Base-by-base conservation (phyloP, 495 filamentous ascomycete species). In the Penicillium soppii region DNA sequence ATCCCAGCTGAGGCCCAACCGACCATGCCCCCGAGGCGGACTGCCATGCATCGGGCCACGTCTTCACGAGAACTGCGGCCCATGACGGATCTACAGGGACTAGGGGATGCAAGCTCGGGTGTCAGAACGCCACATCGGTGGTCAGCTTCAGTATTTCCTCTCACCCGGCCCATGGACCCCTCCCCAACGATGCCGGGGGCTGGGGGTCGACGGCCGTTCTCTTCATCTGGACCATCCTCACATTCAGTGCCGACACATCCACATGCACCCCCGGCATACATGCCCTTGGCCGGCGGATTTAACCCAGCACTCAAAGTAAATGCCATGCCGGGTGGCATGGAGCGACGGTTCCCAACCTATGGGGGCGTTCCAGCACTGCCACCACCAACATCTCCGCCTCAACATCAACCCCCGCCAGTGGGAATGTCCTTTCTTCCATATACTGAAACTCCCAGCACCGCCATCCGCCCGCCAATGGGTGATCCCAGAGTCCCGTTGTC, bases 1-100 rank as follows among this genome's bases (percentile, higher is more conserved):
- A 40, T 61, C 9, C 42, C 63, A 4, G 59, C 61, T 5, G 72
- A 69, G 33, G 59, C 47, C 7, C 69, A 71, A 25, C 39, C 58
- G 25, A 37, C 58, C 7, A 52, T 59, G 21, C 22, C 61, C 16
- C 19, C 59, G 1, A 63, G 65, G 42, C 63, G 71, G 22, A 56
- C 54, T 10, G 43, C 47, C n/a, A 63, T 70, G 47, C 73, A 77
- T 46, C 55, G 71, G 20, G 62, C 65, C 15, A 74, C 72, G 0
- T 70, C 69, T 29, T 77, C 73, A 13, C 69, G 73, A 4, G 73
- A 77, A 57, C 55, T 77, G 16, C 64, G 73, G 23, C 73, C 73
- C 5, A 68, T 74, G 64, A 72, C 73, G 13, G 73, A 77, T 57
- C 60, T 75, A 2, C 72, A 74, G 12, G 53, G 55, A 43, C 51